Base-by-base conservation (phyloP, 345 rosid genomes). In the Geranium rotundifolium region DNA sequence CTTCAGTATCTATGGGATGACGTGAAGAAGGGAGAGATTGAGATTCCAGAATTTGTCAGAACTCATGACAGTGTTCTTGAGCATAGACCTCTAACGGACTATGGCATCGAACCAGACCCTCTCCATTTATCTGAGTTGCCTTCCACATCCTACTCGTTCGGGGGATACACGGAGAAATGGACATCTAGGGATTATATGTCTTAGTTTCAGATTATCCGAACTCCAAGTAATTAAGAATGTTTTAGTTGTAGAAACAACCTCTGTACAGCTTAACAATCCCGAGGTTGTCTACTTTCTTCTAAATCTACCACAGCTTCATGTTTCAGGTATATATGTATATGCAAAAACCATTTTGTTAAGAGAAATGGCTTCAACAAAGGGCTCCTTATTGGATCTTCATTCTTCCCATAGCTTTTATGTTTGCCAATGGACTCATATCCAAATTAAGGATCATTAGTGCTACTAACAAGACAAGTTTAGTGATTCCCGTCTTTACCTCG, bases 51-150 rank as follows among this genome's bases (percentile, higher is more conserved):
- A 61, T 84, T 93, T 75, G 96, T 89, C 29, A 74, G 76, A 20
- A 69, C 66, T 56, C 99, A 84, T 37, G 99, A 93, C 63, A 71
- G 82, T 60, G 76, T 93, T 69, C 95, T 93, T 0, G 96, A 89
- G 82, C 81, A 81, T 75, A 86, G 99, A 69, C 96, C 96, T 8
- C 80, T 93, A 31, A 87, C 88, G 0, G 97, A 89, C 69, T 93
- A 93, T 68, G 99, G 99, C 39, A 89, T 86, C 46, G 99, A 89
- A 81, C 97, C 95, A 0, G 91, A 87, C 75, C 90, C 86, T 49
- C 75, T 83, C 54, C 80, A 82, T 59, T 68, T 89, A 64, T 56
- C 79, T 5, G 96, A 84, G 76, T 73, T 81, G 54, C 88, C 90
- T 2, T 55, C 67, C 62, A 62, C 87, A 63, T 67, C 76, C 17